A percentile compares a stretch with the other conserved stretches of the same genome.
These are phyloP conservation scores for Ceriops decandra DNA, from an alignment of 345 rosid species.

Conservation along the genomic window DNA sequence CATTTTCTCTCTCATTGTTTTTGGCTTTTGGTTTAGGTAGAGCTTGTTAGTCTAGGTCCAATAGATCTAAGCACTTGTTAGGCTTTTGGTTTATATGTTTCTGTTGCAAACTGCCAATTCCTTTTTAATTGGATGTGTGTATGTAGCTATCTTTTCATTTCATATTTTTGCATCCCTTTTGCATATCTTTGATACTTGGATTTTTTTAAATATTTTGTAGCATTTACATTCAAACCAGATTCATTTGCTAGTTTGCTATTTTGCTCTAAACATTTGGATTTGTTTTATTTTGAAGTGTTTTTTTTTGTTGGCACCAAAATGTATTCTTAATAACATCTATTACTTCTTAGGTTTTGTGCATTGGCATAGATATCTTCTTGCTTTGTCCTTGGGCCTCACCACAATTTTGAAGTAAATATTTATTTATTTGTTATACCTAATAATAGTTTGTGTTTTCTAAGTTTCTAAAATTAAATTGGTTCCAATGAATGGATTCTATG, in stretches of 20 bases:
- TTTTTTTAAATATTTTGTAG: not conserved
- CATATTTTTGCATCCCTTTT: not conserved
- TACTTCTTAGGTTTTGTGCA: conserved; percentile 53
- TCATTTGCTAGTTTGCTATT: not conserved
- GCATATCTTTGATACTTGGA: not conserved
- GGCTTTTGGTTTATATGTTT: too few relatives aligned
- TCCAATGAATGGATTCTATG: not conserved
- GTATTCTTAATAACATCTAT: conserved; percentile 5
- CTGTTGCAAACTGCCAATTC: too few relatives aligned
- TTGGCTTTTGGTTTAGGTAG: not conserved
- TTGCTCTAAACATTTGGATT: not conserved
- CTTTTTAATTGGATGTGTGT: not conserved
- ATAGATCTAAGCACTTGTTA: too few relatives aligned
- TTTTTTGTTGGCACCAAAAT: not conserved
- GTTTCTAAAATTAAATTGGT: not conserved
- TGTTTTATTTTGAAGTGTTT: not conserved
- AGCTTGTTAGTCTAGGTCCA: too few relatives aligned
- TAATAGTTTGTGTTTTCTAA: not conserved
- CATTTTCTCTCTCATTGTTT: not conserved
- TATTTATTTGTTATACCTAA: too few relatives aligned
- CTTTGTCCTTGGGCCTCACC: conserved; percentile 61
- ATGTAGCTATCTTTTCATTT: not conserved
- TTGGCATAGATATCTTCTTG: conserved; percentile 61
- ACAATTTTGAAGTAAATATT: conserved; percentile 66
- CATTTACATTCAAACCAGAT: not conserved